Base-by-base conservation (phyloP, 768 basidiomycete species). In the Gymnopilus dilepis region DNA sequence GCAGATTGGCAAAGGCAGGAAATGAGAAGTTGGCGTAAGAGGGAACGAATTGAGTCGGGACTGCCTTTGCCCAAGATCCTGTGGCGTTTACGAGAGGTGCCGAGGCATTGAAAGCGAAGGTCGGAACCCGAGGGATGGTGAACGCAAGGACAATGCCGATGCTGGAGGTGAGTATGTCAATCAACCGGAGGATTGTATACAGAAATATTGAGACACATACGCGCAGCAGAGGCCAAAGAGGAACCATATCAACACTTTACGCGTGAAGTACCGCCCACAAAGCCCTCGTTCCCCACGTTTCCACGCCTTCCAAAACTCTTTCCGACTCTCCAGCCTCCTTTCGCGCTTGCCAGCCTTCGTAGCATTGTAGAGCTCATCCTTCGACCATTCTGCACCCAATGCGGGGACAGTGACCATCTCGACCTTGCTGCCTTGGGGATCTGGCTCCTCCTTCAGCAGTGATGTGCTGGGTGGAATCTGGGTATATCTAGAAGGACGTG, bases 341-440 rank as follows among this genome's bases (percentile, higher is more conserved):
- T 93, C 89, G 28, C 83, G 80, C 70, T 84, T 84, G 4, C 85
- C 91, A 2, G 86, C 77, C 69, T 88, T 90, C 0, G 90, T 91
- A 85, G 94, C 90, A 37, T 84, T 83, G 50, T 82, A 84, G 73
- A 97, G 75, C 72, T 98, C 95, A 19, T 83, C 78, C 52, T 87
- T 86, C 24, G 84, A 84, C 95, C 95, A 98, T 77, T 98, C 95
- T 0, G 95, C 78, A 19, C 95, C 95, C 2, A 98, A 81, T 2
- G 92, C 92, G 2, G 95, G 95, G 0, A 97, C 94, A 0, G 95
- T 97, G 43, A 97, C 90, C 73, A 96, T 81, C 74, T 98, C 95
- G 22, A 95, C 91, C 3, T 84, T 86, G 9, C 79, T 79, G 4
- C 47, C 47, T 22, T 50, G 47, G 6, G 67, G 58, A 17, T 80